These are phyloP conservation scores for Neodidymelliopsis sp. DNA, from an alignment of 2,329 filamentous ascomycete genomes.

Conservation along the genomic window DNA sequence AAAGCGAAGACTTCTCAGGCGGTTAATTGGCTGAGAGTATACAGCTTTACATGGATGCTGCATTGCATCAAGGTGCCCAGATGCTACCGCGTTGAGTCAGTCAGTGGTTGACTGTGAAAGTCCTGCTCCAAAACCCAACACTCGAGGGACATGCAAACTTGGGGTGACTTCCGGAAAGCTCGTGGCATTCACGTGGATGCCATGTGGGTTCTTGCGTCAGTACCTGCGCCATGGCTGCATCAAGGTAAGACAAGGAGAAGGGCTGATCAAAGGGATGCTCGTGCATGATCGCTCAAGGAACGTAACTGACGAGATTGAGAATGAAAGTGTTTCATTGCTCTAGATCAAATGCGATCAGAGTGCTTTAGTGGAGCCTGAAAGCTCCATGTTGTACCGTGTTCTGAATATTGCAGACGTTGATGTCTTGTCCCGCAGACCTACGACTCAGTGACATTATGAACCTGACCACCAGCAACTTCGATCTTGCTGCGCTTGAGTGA, in stretches of 20 bases:
- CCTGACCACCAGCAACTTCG: slow-evolving; percentile 29
- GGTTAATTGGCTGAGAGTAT: too few relatives aligned
- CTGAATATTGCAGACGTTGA: neutral
- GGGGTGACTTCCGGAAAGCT: neutral
- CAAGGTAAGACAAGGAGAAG: slow-evolving; percentile 3
- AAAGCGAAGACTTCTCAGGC: neutral
- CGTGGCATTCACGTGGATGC: slow-evolving; percentile 1
- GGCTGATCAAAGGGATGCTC: neutral
- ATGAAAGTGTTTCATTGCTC: neutral
- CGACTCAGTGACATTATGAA: slow-evolving; percentile 31
- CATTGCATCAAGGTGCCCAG: too few relatives aligned
- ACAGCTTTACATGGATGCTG: too few relatives aligned
- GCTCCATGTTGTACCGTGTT: neutral
- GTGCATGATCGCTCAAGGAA: neutral
- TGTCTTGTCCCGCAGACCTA: neutral
- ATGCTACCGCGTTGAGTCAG: too few relatives aligned
- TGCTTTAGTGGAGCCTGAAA: neutral
- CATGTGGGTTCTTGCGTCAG: neutral
- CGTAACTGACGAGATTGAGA: neutral
- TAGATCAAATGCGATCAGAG: neutral
- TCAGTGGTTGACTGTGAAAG: too few relatives aligned
- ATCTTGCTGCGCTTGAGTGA: slow-evolving; percentile 35
- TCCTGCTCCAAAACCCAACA: too few relatives aligned
- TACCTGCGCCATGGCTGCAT: neutral
- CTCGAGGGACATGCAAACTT: too few relatives aligned